phyloP scores from a whole-genome alignment of 768 basidiomycete genomes.

The Amanita rubescens region DNA sequence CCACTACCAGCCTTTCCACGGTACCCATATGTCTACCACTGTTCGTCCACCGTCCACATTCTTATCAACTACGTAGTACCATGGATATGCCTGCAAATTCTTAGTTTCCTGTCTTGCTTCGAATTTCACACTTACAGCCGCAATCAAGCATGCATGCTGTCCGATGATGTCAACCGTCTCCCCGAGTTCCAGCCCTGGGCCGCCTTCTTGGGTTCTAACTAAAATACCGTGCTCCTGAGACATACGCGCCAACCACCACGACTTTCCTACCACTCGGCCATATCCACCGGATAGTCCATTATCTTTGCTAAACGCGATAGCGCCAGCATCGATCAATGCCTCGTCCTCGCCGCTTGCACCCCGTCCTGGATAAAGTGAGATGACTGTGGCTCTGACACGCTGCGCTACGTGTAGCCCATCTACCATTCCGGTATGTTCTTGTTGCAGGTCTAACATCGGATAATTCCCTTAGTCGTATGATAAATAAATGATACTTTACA shows the following conservation, averaged over 20 bases:
- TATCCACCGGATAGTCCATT: slow-evolving; percentile 64
- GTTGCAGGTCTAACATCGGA: slow-evolving; percentile 78
- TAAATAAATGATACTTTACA: not conserved
- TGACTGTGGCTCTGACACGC: slow-evolving; percentile 60
- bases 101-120: not conserved
- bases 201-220: slow-evolving; percentile 24
- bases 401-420: slow-evolving; percentile 51
- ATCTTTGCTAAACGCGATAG: slow-evolving; percentile 84
- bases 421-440: slow-evolving; percentile 67
- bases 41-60: slow-evolving; percentile 38
- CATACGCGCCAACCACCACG: slow-evolving; percentile 58
- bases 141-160: slow-evolving; percentile 81
- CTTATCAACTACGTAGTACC: slow-evolving; percentile 80
- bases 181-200: slow-evolving; percentile 42
- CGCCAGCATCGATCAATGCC: slow-evolving; percentile 77
- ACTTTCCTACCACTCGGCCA: slow-evolving; percentile 62
- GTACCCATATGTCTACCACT: slow-evolving; percentile 79
- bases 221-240: slow-evolving; percentile 80
- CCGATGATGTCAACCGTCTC: slow-evolving; percentile 66
- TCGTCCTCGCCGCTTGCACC: slow-evolving; percentile 57
- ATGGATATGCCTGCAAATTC: slow-evolving; percentile 47
- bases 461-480: slow-evolving; percentile 67
- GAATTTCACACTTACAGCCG: slow-evolving; percentile 37
- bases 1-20: slow-evolving; percentile 84
- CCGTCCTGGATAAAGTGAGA: slow-evolving; percentile 75